Conservation (phyloP, 495 filamentous ascomycete genomes). For the Trichoderma gamsii region DNA sequence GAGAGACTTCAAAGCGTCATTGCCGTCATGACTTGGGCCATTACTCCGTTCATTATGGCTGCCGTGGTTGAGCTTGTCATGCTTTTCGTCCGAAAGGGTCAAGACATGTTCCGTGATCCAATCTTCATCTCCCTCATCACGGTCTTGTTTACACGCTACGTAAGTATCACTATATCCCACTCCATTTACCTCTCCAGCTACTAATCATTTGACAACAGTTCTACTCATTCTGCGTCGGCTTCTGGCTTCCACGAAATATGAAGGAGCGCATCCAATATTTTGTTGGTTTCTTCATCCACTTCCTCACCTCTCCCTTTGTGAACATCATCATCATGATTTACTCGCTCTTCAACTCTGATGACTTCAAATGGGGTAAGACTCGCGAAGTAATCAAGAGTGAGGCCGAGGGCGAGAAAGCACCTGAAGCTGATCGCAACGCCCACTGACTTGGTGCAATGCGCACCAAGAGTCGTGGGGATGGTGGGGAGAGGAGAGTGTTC, state of each 20-base stretch:
- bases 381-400: slow-evolving; percentile 28
- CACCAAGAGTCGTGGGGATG: background rate
- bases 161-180: background rate
- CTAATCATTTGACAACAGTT: background rate
- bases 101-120: background rate
- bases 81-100: background rate
- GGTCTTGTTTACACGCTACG: slow-evolving; percentile 10
- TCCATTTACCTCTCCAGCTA: too few relatives aligned
- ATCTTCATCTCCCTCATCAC: slow-evolving; percentile 13
- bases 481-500: background rate
- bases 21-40: slow-evolving; percentile 26
- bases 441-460: background rate
- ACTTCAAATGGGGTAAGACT: slow-evolving; percentile 33
- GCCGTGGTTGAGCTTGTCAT: slow-evolving; percentile 21
- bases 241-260: slow-evolving; percentile 24
- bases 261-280: slow-evolving; percentile 24
- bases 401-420: slow-evolving; percentile 19
- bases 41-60: slow-evolving; percentile 30
- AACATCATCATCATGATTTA: slow-evolving; percentile 28
- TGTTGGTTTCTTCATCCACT: slow-evolving; percentile 21
- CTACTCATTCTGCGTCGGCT: slow-evolving; percentile 19
- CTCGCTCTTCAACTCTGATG: slow-evolving; percentile 25
- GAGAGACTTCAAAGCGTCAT: slow-evolving; percentile 27
- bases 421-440: background rate
- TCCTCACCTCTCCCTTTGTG: slow-evolving; percentile 24